Base-by-base conservation (phyloP, 257 asterid genomes). In the Handroanthus guayacan region DNA sequence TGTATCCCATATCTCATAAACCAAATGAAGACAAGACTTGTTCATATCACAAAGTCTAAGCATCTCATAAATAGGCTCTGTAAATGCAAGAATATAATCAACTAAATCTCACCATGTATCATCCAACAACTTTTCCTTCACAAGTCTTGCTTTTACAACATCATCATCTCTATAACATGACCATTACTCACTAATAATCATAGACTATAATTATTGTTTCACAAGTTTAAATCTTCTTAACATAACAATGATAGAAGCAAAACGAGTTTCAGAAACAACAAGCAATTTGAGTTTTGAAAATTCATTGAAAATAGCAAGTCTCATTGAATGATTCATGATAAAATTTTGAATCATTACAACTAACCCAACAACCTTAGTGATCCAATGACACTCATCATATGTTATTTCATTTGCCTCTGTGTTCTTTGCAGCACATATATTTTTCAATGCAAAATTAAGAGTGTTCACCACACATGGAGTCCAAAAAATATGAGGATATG, bases 121-220 rank as follows among this genome's bases (percentile, higher is more conserved):
- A 75, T 66, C 16, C 36, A 54, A 20, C 2, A 75, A n/a, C n/a
- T 57, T 69, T 12, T 69, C 57, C 14, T 50, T 58, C 5, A 70
- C 72, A 43, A 17, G 5, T 10, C 18, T 16, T 14, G 72, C 55
- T 36, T 43, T 68, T 1, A 18, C 31, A 36, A 18, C n/a, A 62
- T 60, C 62, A 69, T 69, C 65, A 9, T 69, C 76, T 8, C 14
- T 12, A 36, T 77, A 77, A 3, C 44, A 43, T 20, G n/a, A 37
- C 63, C 77, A 69, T 39, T 57, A 10, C 8, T 60, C 71, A 77
- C 77, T 45, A 11, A 48, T 57, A 8, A 77, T 67, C 71, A 77
- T 43, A 5, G 25, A 25, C 6, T 45, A 13, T 1, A 77, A 34
- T 4, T 6, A 17, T 1, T 6, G 18, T 25, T 64, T 69, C 1